phyloP scores from a whole-genome alignment of 2,329 filamentous ascomycete species.

The Claviceps pusilla region DNA sequence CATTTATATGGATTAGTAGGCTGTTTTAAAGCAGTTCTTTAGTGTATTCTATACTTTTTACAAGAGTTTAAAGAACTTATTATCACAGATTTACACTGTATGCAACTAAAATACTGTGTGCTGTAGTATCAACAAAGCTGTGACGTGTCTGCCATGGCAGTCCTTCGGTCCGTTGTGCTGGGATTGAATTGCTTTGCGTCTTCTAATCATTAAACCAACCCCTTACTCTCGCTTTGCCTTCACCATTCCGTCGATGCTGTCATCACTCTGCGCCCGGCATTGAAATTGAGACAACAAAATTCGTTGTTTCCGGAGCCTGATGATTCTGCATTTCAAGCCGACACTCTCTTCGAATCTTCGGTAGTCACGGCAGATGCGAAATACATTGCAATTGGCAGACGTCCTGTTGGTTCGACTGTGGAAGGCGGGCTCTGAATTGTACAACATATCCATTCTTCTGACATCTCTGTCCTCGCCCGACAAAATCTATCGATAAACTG shows the following conservation, averaged over 20 bases:
- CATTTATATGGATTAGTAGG: too few species aligned
- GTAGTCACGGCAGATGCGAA: neutral
- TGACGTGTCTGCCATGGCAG: too few species aligned
- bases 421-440: neutral
- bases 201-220: too few species aligned
- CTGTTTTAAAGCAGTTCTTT: too few species aligned
- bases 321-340: neutral
- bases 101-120: too few species aligned
- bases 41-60: neutral
- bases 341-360: neutral
- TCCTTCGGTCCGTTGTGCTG: too few species aligned
- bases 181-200: too few species aligned
- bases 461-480: neutral
- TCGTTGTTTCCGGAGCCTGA: neutral
- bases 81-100: too few species aligned
- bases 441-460: neutral
- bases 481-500: neutral
- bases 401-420: neutral
- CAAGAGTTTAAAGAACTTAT: neutral
- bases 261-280: too few species aligned
- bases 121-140: too few species aligned
- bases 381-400: neutral
- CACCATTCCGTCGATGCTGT: too few species aligned
- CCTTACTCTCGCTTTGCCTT: too few species aligned
- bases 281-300: neutral